A percentile compares a stretch with the other conserved stretches of the same genome.
phyloP scores from a whole-genome alignment of 306 rosid genomes.

The Rosa lucieae region DNA sequence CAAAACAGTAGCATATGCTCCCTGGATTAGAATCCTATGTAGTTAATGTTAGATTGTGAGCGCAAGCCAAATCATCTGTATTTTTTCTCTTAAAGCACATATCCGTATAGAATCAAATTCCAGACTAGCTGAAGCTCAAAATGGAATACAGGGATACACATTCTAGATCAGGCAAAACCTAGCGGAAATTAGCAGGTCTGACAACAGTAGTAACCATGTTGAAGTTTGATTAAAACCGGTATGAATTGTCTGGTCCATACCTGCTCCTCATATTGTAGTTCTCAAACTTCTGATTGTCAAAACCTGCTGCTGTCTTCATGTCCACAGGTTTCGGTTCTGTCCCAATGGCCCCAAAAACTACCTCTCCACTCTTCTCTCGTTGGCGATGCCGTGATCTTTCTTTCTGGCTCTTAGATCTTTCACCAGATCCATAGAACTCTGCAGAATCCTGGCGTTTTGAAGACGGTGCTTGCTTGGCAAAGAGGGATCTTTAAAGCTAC shows the following conservation, averaged over 20 bases:
- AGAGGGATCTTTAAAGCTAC: conserved; percentile 81
- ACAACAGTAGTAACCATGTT: conserved; percentile 28
- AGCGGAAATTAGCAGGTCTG: conserved; percentile 13
- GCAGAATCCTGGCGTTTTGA: conserved; percentile 69
- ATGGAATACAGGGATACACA: conserved; percentile 18
- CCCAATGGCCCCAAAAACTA: conserved; percentile 44
- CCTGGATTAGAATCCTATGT: conserved; percentile 11
- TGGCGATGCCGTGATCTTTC: conserved; percentile 81
- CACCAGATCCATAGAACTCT: conserved; percentile 76
- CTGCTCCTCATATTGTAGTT: conserved; percentile 72
- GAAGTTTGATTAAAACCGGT: conserved; percentile 41
- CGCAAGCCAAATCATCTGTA: conserved; percentile 12
- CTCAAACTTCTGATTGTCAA: conserved; percentile 52
- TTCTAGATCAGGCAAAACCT: conserved; percentile 36
- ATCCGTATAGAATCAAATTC: conserved; percentile 15
- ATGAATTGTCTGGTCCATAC: conserved; percentile 52
- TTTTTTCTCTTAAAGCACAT: conserved; percentile 16
- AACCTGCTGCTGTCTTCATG: conserved; percentile 46
- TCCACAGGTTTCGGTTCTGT: conserved; percentile 56
- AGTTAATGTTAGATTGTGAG: not conserved
- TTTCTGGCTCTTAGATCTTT: conserved; percentile 82
- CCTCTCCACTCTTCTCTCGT: conserved; percentile 82
- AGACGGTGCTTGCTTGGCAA: conserved; percentile 73
- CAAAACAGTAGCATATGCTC: conserved; percentile 1
- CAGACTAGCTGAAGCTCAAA: conserved; percentile 28